phyloP scores from a whole-genome alignment of 805 yeast species.

The Starmerella kuoi region DNA sequence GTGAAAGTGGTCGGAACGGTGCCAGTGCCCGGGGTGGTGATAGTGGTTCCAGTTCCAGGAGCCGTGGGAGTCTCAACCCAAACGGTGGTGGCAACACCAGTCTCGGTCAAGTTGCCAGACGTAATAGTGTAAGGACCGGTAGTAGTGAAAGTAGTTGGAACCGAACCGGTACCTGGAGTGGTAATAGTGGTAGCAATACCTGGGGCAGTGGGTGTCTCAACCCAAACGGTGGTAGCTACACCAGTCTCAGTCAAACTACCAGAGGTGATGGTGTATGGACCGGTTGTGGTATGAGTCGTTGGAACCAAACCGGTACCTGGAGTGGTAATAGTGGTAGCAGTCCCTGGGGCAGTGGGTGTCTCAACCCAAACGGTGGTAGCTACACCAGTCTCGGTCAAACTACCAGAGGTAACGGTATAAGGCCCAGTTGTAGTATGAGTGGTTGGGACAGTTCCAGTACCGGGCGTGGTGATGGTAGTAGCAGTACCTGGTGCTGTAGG shows the following conservation, averaged over 20 bases:
- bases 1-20: neutral
- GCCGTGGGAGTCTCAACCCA: conserved; percentile 6
- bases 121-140: conserved; percentile 6
- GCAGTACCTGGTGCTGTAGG: conserved; percentile 2
- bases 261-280: conserved; percentile 1
- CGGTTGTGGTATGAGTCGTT: conserved; percentile 4
- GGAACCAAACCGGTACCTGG: neutral
- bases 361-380: conserved; percentile 1
- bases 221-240: neutral
- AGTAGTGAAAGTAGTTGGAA: conserved; percentile 2
- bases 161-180: conserved; percentile 2
- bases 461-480: conserved; percentile 2
- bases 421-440: conserved; percentile 5
- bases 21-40: neutral
- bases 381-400: conserved; percentile 3
- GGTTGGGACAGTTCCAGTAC: neutral
- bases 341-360: conserved; percentile 2
- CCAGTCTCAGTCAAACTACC: conserved; percentile 1
- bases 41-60: neutral
- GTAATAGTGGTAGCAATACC: conserved; percentile 1
- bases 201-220: conserved; percentile 9
- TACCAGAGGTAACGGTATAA: neutral
- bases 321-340: conserved; percentile 1
- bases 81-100: conserved; percentile 3
- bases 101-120: neutral